These are phyloP conservation scores for Sporodiniella umbellata DNA, from an alignment of 371 early-diverging fungal genomes.

Conservation along the genomic window DNA sequence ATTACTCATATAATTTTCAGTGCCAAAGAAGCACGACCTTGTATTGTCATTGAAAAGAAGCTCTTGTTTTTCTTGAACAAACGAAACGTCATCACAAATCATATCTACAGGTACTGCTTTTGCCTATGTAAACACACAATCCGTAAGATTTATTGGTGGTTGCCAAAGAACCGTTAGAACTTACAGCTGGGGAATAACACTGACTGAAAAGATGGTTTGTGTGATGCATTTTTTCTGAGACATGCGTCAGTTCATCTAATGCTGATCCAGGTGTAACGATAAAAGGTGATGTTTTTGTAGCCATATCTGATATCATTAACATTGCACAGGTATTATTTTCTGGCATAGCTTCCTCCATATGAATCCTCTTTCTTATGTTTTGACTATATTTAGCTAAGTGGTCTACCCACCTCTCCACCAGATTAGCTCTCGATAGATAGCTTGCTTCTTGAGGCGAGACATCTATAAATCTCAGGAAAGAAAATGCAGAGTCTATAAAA, in stretches of 20 bases:
- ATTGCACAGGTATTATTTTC: slow-evolving; percentile 44
- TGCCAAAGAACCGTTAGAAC: background rate
- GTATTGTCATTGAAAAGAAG: slow-evolving; percentile 49
- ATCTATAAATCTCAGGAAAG: slow-evolving; percentile 64
- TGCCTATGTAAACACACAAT: slow-evolving; percentile 35
- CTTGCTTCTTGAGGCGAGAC: slow-evolving; percentile 53
- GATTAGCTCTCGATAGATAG: slow-evolving; percentile 43
- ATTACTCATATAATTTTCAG: slow-evolving; percentile 24
- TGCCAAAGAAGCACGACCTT: slow-evolving; percentile 51
- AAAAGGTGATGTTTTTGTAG: slow-evolving; percentile 21
- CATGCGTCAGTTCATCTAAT: slow-evolving; percentile 29
- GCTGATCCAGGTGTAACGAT: slow-evolving; percentile 21
- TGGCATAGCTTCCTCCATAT: slow-evolving; percentile 22
- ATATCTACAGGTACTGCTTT: slow-evolving; percentile 67
- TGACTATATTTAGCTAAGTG: slow-evolving; percentile 41
- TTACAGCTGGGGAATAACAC: slow-evolving; percentile 35
- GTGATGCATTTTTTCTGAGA: slow-evolving; percentile 20
- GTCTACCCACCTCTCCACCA: slow-evolving; percentile 50
- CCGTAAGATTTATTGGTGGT: background rate
- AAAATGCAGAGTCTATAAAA: slow-evolving; percentile 42
- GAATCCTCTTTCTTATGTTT: slow-evolving; percentile 40
- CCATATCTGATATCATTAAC: slow-evolving; percentile 40
- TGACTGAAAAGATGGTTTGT: slow-evolving; percentile 25
- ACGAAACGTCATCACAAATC: slow-evolving; percentile 66
- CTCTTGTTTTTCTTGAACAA: slow-evolving; percentile 51